Evolutionary conservation across 257 asterid genomes (phyloP).

Genomic region (Solanum ossicruentum): DNA sequence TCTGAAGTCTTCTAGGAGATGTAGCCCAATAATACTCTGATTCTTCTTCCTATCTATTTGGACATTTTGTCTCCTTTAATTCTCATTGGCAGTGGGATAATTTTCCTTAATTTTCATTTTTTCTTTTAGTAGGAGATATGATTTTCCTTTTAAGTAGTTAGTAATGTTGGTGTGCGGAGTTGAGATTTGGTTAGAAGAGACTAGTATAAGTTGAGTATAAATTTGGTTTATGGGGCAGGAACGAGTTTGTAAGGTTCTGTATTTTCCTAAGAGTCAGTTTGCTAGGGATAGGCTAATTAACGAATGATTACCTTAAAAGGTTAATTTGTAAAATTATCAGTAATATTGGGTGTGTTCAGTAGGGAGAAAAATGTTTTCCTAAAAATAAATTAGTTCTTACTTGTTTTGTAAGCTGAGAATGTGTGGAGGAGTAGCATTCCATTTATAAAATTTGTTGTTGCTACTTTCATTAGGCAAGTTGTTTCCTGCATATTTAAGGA

Average conservation of each 20-base stretch:
- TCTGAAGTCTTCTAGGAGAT: too few species aligned
- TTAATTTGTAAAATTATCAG: background rate
- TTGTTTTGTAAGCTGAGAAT: background rate
- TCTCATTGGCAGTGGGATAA: too few species aligned
- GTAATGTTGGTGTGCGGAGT: background rate
- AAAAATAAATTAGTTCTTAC: background rate
- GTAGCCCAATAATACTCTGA: too few species aligned
- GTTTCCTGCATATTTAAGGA: background rate
- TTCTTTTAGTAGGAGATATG: background rate
- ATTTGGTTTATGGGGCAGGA: background rate
- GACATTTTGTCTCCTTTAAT: too few species aligned
- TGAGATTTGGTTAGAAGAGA: background rate
- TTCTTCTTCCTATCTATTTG: too few species aligned
- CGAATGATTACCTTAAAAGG: background rate
- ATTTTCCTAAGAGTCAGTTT: background rate
- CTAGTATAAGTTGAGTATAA: background rate
- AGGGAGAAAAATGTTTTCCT: background rate
- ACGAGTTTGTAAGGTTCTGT: background rate
- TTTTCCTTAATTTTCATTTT: too few species aligned
- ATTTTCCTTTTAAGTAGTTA: background rate
- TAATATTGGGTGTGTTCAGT: background rate
- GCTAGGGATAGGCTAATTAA: background rate
- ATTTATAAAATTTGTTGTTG: background rate
- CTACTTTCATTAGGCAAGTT: background rate
- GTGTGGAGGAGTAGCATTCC: background rate